A percentile compares a stretch with the other conserved stretches of the same genome.
Evolutionary conservation across 2,329 filamentous ascomycete species (phyloP).

Genomic region (Neopestalotiopsis sp.): DNA sequence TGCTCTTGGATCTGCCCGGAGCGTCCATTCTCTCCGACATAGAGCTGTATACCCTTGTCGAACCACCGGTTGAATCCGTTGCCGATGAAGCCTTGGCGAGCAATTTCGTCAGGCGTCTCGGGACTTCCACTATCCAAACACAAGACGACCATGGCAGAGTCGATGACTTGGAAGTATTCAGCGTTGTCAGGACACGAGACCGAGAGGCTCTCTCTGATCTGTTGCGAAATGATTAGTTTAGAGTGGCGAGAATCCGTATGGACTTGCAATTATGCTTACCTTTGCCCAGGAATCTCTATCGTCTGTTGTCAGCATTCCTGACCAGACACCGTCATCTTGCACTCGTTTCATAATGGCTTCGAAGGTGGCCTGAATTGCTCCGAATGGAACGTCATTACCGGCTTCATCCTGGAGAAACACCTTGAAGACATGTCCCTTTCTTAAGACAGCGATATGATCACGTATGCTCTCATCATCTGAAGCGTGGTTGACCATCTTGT

Average conservation of each 20-base stretch:
- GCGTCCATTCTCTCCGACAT: conserved; percentile 20
- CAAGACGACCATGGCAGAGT: conserved; percentile 20
- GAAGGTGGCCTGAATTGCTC: conserved; percentile 15
- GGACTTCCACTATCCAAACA: conserved; percentile 19
- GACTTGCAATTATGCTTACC: conserved; percentile 4
- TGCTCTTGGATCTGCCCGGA: conserved; percentile 21
- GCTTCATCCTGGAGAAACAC: conserved; percentile 16
- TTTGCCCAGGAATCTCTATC: conserved; percentile 19
- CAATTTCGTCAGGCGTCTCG: conserved; percentile 14
- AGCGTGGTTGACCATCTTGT: conserved; percentile 15
- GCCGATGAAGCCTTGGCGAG: conserved; percentile 15
- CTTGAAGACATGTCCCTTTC: conserved; percentile 20
- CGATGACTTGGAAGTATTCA: conserved; percentile 20
- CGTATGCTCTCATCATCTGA: conserved; percentile 6
- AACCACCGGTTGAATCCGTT: conserved; percentile 21
- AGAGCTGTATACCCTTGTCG: conserved; percentile 21
- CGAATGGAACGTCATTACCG: conserved; percentile 17
- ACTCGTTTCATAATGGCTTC: conserved; percentile 8
- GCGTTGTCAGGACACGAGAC: conserved; percentile 11
- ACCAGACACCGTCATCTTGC: conserved; percentile 14
- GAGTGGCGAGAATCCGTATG: too few species aligned
- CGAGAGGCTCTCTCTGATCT: conserved; percentile 17
- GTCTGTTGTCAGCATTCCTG: conserved; percentile 17
- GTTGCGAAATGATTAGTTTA: conserved; percentile 7
- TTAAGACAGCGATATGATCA: conserved; percentile 17